Evolutionary conservation across 1,284 basidiomycete species (phyloP).

Genomic region (Rhodofomes roseus): DNA sequence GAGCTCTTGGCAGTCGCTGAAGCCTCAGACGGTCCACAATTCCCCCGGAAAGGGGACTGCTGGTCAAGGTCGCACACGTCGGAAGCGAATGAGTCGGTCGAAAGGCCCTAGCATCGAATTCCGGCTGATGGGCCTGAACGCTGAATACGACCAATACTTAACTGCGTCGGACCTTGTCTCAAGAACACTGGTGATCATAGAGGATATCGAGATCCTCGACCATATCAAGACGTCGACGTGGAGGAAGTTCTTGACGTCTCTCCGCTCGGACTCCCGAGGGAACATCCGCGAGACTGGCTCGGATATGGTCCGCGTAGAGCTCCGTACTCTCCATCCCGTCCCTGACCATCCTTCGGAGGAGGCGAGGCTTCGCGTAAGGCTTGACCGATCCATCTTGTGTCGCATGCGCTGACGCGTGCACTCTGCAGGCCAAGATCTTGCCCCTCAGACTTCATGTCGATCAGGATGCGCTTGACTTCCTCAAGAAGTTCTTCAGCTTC

Average conservation of each 20-base stretch:
- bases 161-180: constrained; percentile 58
- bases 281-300: constrained; percentile 87
- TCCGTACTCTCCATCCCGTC: constrained; percentile 72
- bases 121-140: constrained; percentile 59
- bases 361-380: constrained; percentile 72
- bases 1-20: constrained; percentile 84
- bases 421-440: constrained; percentile 73
- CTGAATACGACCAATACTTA: constrained; percentile 65
- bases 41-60: constrained; percentile 34
- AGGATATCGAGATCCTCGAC: constrained; percentile 87
- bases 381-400: neutral
- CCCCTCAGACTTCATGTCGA: constrained; percentile 94
- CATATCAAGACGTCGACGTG: constrained; percentile 98
- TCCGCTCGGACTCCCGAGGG: constrained; percentile 78
- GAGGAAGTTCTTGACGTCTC: constrained; percentile 91
- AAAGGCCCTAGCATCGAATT: constrained; percentile 85
- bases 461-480: constrained; percentile 96
- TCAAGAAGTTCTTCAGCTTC: constrained; percentile 96
- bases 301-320: constrained; percentile 88
- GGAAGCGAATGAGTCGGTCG: constrained; percentile 71
- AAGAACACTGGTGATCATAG: constrained; percentile 61
- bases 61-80: constrained; percentile 44
- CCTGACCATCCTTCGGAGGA: constrained; percentile 70
- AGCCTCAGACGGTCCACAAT: constrained; percentile 36
- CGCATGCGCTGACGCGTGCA: neutral